Evolutionary conservation across 768 basidiomycete genomes (phyloP), one percentile per base, ranked within the genome.

Genomic region (Rhizopogon roseolus): DNA sequence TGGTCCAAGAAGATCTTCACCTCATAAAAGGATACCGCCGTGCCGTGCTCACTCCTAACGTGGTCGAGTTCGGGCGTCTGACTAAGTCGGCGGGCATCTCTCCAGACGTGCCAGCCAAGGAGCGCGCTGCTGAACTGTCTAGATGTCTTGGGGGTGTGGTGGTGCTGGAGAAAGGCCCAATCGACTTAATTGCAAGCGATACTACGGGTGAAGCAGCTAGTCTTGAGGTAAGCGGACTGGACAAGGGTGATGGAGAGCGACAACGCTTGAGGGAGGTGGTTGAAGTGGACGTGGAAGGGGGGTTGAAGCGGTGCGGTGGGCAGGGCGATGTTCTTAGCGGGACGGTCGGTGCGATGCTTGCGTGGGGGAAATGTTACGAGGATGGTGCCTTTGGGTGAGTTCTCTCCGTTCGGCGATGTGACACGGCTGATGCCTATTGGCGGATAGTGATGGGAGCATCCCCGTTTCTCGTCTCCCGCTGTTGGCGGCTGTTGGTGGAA

Each of bases 291-390:
- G 71, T 77, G 0, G 72, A 81, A 51, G 97, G 97, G 1, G 94
- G 96, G 1, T 60, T 91, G 61, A 96, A 96, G 72, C 76, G 97
- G 52, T 95, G 93, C 62, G 96, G 97, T 11, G 97, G 97, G 1
- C 97, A 98, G 67, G 97, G 97, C 0, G 97, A 99, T 70, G 84
- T 99, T 37, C 68, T 98, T 52, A 89, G 87, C 61, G 97, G 97
- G 11, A 77, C 80, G 41, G 87, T 93, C 9, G 97, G 94, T 0
- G 82, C 93, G 2, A 82, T 97, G 66, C 75, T 98, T 60, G 95
- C 95, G 4, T 99, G 97, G 96, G 93, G 90, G 5, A 90, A 88
- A 66, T 93, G 90, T 62, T 98, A 90, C 66, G 93, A 95, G 63
- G 82, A 83, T 41, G 90, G 93, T 14, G 81, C 79, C 1, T 93